Evolutionary conservation across 176 grass and related monocot species (phyloP).

Genomic region (Musa acuminata): DNA sequence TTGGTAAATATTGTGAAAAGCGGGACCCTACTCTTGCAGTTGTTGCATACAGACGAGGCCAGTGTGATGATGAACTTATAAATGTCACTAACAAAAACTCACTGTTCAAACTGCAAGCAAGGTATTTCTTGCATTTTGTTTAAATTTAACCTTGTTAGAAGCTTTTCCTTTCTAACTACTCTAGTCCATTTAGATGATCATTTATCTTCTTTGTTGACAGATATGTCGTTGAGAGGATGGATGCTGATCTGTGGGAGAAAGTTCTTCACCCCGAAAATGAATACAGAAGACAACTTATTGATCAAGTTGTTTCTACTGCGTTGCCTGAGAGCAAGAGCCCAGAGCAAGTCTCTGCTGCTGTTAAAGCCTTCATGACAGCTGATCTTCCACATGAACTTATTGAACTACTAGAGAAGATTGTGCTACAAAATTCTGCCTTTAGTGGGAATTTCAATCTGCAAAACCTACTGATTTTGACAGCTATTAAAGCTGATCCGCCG

Average conservation of each 20-base stretch:
- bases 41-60: conserved; percentile 86
- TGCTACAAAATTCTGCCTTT: conserved; percentile 95
- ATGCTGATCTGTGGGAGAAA: conserved; percentile 88
- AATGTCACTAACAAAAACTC: conserved; percentile 93
- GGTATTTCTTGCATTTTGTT: conserved; percentile 38
- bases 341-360: conserved; percentile 96
- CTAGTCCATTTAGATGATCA: not conserved
- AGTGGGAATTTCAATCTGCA: conserved; percentile 96
- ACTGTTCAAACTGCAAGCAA: conserved; percentile 87
- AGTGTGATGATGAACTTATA: conserved; percentile 88
- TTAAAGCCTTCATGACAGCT: conserved; percentile 99
- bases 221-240: conserved; percentile 97
- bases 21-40: conserved; percentile 92
- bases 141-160: conserved; percentile 1
- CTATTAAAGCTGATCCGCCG: conserved; percentile 89
- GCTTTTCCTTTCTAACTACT: not conserved
- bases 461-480: conserved; percentile 90
- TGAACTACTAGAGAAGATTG: conserved; percentile 98
- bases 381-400: conserved; percentile 94
- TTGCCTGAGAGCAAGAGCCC: conserved; percentile 96
- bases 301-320: conserved; percentile 96
- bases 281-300: conserved; percentile 94
- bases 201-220: conserved; percentile 34
- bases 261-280: conserved; percentile 96
- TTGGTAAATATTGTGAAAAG: conserved; percentile 98